Evolutionary conservation across 371 early-diverging fungal genomes (phyloP).

Genomic region (Saksenaea oblongispora): DNA sequence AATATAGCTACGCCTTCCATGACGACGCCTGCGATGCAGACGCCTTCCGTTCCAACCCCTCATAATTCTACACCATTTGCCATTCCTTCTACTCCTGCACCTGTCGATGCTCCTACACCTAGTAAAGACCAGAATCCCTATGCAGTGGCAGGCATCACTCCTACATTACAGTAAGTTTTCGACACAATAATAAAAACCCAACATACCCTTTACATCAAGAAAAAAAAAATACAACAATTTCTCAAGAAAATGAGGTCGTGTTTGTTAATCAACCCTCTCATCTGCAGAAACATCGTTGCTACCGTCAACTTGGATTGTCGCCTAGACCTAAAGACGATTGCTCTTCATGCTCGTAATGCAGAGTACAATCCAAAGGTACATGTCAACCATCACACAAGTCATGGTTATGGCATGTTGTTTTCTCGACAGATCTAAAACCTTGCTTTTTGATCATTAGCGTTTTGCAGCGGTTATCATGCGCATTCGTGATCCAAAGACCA

Average conservation of each 20-base stretch:
- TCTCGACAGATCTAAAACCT: conserved; percentile 15
- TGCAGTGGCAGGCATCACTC: conserved; percentile 75
- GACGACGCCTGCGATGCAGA: conserved; percentile 52
- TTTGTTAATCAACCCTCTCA: conserved; percentile 15
- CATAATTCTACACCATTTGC: conserved; percentile 43
- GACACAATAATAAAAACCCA: conserved; percentile 6
- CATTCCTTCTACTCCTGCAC: conserved; percentile 53
- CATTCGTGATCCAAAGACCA: conserved; percentile 99
- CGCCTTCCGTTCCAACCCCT: conserved; percentile 52
- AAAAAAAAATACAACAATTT: not conserved
- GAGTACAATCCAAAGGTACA: conserved; percentile 99
- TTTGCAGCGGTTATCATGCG: conserved; percentile 99
- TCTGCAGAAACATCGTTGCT: conserved; percentile 96
- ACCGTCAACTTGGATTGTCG: conserved; percentile 99
- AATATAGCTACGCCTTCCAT: conserved; percentile 54
- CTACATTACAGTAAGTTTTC: conserved; percentile 80
- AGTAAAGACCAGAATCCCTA: conserved; percentile 56
- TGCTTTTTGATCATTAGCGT: conserved; percentile 68
- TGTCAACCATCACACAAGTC: conserved; percentile 7
- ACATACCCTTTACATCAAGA: not conserved
- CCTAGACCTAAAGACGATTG: conserved; percentile 99
- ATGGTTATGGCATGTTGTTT: conserved; percentile 3
- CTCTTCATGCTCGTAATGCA: conserved; percentile 99
- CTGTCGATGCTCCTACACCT: conserved; percentile 54
- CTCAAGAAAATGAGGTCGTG: no score